phyloP scores from a whole-genome alignment of 208 protist genomes.

The Trypanosomatidae sp. region DNA sequence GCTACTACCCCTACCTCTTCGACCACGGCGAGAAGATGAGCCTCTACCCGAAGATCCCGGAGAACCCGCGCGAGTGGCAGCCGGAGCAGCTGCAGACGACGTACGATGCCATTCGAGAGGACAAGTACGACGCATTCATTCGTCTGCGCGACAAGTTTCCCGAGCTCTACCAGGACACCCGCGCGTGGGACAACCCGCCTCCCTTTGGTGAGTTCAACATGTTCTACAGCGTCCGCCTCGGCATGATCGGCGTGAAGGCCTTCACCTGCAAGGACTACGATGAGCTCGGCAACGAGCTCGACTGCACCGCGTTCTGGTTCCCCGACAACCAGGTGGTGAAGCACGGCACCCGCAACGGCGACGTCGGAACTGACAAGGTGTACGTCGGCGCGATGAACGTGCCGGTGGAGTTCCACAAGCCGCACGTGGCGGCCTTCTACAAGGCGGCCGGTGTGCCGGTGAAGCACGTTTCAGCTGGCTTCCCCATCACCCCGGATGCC shows the following conservation, averaged over 20 bases:
- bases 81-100: constrained; percentile 91
- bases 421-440: constrained; percentile 88
- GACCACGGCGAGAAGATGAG: constrained; percentile 93
- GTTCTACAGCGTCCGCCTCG: constrained; percentile 92
- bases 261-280: constrained; percentile 94
- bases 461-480: constrained; percentile 88
- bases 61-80: constrained; percentile 91
- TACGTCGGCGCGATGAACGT: constrained; percentile 92
- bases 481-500: constrained; percentile 89
- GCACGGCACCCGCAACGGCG: constrained; percentile 73
- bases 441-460: constrained; percentile 88
- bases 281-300: constrained; percentile 91
- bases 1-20: constrained; percentile 94
- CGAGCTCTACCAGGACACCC: constrained; percentile 92
- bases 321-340: constrained; percentile 92
- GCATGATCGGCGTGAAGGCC: constrained; percentile 90
- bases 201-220: constrained; percentile 95
- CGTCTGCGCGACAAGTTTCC: constrained; percentile 91
- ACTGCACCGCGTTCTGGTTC: constrained; percentile 94
- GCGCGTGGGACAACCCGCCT: constrained; percentile 90
- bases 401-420: constrained; percentile 91
- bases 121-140: constrained; percentile 93
- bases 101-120: constrained; percentile 92
- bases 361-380: constrained; percentile 84
- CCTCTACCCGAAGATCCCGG: constrained; percentile 91